Evolutionary conservation across 2,329 filamentous ascomycete species (phyloP).

Genomic region (Stagonosporopsis rhizophila): DNA sequence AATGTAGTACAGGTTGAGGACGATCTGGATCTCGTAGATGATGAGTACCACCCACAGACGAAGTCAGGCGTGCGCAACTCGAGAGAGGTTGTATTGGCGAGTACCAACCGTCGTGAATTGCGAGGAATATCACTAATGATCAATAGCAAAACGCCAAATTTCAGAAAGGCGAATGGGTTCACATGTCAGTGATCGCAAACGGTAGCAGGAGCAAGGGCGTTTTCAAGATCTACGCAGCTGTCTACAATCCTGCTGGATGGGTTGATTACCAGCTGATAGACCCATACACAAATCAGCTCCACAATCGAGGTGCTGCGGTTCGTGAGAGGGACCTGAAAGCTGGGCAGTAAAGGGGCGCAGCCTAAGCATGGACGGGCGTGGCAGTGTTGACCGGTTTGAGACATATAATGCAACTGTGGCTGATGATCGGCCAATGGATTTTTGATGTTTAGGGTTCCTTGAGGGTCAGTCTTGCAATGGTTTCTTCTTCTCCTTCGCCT

Average conservation of each 20-base stretch:
- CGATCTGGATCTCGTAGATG: slow-evolving; percentile 18
- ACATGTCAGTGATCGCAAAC: slow-evolving; percentile 33
- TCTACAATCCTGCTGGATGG: slow-evolving; percentile 25
- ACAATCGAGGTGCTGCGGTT: slow-evolving; percentile 36
- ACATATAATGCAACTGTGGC: slow-evolving; percentile 19
- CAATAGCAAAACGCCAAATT: slow-evolving; percentile 34
- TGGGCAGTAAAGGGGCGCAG: slow-evolving; percentile 6
- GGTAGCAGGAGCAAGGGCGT: slow-evolving; percentile 31
- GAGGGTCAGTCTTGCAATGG: slow-evolving; percentile 1
- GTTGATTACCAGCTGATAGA: slow-evolving; percentile 41
- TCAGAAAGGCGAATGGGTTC: slow-evolving; percentile 32
- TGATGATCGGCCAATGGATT: slow-evolving; percentile 27
- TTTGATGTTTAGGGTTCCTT: slow-evolving; percentile 23
- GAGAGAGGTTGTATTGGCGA: neutral
- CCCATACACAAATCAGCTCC: slow-evolving; percentile 14
- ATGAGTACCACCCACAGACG: slow-evolving; percentile 24
- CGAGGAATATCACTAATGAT: neutral
- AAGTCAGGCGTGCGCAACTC: slow-evolving; percentile 33
- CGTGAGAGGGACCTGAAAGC: slow-evolving; percentile 38
- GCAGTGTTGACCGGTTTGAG: slow-evolving; percentile 31
- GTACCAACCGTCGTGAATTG: neutral
- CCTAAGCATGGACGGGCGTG: slow-evolving; percentile 16
- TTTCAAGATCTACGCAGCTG: slow-evolving; percentile 27
- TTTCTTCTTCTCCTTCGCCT: neutral
- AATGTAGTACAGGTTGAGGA: slow-evolving; percentile 32